Conservation (phyloP, 257 asterid species). For the Buddleja alternifolia region DNA sequence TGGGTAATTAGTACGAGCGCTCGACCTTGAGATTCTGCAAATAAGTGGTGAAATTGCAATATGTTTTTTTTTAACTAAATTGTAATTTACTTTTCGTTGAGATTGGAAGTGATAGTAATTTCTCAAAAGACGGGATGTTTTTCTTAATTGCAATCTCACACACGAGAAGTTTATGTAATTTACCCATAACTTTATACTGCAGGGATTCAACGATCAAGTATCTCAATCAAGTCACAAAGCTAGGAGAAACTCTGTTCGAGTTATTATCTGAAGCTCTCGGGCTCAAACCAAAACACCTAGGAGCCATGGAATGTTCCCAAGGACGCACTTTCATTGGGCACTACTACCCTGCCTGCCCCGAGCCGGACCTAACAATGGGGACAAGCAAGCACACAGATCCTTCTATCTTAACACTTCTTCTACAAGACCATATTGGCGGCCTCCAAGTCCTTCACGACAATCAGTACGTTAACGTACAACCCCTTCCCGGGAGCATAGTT, state of each 20-base stretch:
- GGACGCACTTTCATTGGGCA: slow-evolving; percentile 50
- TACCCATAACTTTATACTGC: no score
- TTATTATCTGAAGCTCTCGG: slow-evolving; percentile 80
- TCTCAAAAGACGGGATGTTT: no score
- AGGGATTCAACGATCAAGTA: slow-evolving; percentile 54
- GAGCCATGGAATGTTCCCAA: slow-evolving; percentile 42
- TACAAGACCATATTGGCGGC: slow-evolving; percentile 70
- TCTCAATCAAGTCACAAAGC: slow-evolving; percentile 34
- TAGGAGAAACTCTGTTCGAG: slow-evolving; percentile 50
- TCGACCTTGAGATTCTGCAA: no score
- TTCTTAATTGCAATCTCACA: no score
- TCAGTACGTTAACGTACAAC: slow-evolving; percentile 51
- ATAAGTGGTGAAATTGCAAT: no score
- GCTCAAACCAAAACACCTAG: slow-evolving; percentile 45
- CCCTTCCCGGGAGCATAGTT: slow-evolving; percentile 52
- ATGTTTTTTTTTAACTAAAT: no score
- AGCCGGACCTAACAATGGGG: slow-evolving; percentile 73
- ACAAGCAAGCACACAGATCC: slow-evolving; percentile 69
- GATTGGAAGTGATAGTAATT: no score
- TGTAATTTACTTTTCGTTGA: no score
- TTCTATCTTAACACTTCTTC: slow-evolving; percentile 55
- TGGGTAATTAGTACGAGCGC: no score
- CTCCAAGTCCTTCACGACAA: slow-evolving; percentile 62
- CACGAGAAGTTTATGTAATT: no score
- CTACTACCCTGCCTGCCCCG: slow-evolving; percentile 74